Percentiles rank a stretch among this genome's conserved stretches.
Conservation (phyloP, 2,329 filamentous ascomycete species). For the Balansia obtecta region DNA sequence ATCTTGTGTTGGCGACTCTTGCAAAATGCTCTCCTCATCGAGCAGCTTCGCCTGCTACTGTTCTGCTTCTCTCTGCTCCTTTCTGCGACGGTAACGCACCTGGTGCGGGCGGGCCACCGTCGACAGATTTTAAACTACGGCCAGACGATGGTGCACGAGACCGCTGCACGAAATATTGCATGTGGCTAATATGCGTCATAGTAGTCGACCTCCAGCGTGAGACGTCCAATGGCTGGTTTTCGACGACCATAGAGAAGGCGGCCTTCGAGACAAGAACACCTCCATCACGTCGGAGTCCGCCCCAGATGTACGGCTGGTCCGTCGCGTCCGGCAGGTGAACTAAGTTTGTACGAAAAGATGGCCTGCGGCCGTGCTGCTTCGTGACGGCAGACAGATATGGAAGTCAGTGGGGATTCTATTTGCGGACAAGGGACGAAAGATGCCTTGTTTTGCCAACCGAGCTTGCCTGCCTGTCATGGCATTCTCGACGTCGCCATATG, state of each 20-base stretch:
- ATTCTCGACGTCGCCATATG: background rate
- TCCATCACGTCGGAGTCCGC: conserved; percentile 2
- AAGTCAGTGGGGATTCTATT: background rate
- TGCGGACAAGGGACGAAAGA: background rate
- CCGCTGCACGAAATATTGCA: background rate
- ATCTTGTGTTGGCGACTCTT: background rate
- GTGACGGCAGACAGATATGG: background rate
- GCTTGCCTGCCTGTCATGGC: background rate
- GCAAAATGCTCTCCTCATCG: background rate
- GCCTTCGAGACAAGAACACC: conserved; percentile 3
- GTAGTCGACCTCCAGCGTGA: background rate
- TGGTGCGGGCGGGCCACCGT: background rate
- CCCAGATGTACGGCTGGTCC: background rate
- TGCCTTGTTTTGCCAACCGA: background rate
- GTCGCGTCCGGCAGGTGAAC: background rate
- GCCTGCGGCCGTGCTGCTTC: background rate
- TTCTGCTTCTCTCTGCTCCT: background rate
- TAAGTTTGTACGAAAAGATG: background rate
- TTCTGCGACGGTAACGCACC: background rate
- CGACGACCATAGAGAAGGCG: background rate
- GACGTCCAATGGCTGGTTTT: background rate
- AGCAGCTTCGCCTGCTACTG: background rate
- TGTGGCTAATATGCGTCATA: background rate
- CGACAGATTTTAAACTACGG: background rate
- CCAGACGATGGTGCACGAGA: background rate